A percentile compares a stretch with the other conserved stretches of the same genome.
Conservation (phyloP, 768 basidiomycete genomes). For the Gloeophyllum trabeum region DNA sequence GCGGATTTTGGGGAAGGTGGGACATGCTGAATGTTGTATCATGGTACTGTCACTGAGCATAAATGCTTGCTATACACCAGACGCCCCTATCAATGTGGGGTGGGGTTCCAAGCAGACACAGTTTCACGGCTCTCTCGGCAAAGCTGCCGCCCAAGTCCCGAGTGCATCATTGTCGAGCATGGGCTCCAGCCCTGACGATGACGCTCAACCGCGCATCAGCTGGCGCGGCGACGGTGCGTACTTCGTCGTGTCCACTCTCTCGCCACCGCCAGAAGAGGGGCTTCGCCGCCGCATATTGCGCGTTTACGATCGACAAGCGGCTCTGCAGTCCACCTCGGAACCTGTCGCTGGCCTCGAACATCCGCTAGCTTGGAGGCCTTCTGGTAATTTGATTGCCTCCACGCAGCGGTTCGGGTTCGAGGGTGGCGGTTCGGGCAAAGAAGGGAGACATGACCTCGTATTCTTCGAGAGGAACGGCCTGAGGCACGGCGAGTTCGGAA, state of each 20-base stretch:
- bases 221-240: slow-evolving; percentile 93
- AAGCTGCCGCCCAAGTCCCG: slow-evolving; percentile 56
- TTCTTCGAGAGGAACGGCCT: slow-evolving; percentile 96
- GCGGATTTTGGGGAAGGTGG: slow-evolving; percentile 80
- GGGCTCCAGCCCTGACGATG: slow-evolving; percentile 63
- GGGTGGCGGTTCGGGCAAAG: slow-evolving; percentile 54
- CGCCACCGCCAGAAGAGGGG: slow-evolving; percentile 21
- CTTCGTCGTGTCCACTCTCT: slow-evolving; percentile 76
- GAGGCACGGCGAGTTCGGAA: slow-evolving; percentile 78
- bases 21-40: slow-evolving; percentile 1
- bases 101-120: slow-evolving; percentile 98
- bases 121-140: slow-evolving; percentile 93
- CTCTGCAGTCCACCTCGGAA: slow-evolving; percentile 79
- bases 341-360: slow-evolving; percentile 76
- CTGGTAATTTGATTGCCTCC: slow-evolving; percentile 74
- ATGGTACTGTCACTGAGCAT: not conserved
- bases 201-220: slow-evolving; percentile 58
- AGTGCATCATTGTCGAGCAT: slow-evolving; percentile 21
- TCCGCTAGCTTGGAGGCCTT: slow-evolving; percentile 73
- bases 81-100: slow-evolving; percentile 88
- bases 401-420: slow-evolving; percentile 77
- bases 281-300: slow-evolving; percentile 52
- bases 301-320: slow-evolving; percentile 65
- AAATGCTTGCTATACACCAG: slow-evolving; percentile 24
- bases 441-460: slow-evolving; percentile 71